phyloP scores from a whole-genome alignment of 805 yeast genomes.

The Cyberlindnera meyerae region DNA sequence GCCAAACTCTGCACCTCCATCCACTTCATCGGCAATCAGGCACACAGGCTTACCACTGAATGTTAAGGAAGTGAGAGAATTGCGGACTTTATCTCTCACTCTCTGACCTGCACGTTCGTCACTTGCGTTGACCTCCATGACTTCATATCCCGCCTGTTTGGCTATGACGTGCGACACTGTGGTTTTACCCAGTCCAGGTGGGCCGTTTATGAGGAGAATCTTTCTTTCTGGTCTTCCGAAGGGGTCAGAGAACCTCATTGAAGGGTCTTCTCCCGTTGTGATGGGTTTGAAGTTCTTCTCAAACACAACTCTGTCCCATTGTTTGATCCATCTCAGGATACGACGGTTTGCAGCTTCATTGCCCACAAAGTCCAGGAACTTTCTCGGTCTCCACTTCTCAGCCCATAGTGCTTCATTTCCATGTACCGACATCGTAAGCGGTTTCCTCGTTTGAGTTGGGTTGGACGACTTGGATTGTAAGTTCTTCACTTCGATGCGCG shows the following conservation, averaged over 20 bases:
- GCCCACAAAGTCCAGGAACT: slow-evolving; percentile 64
- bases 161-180: slow-evolving; percentile 83
- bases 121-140: slow-evolving; percentile 83
- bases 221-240: slow-evolving; percentile 56
- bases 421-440: too few species aligned
- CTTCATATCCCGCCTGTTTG: slow-evolving; percentile 71
- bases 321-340: slow-evolving; percentile 58
- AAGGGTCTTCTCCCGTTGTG: slow-evolving; percentile 9
- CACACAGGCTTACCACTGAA: slow-evolving; percentile 75
- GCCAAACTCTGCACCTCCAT: slow-evolving; percentile 67
- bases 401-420: slow-evolving; percentile 38
- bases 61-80: slow-evolving; percentile 61
- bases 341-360: slow-evolving; percentile 59
- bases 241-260: slow-evolving; percentile 35
- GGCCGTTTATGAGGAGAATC: slow-evolving; percentile 77
- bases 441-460: not conserved
- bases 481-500: slow-evolving; percentile 27
- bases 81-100: slow-evolving; percentile 50
- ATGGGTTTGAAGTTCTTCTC: slow-evolving; percentile 36
- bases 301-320: slow-evolving; percentile 60
- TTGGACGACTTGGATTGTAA: slow-evolving; percentile 3
- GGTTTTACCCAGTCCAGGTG: slow-evolving; percentile 93
- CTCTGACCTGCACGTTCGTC: slow-evolving; percentile 64
- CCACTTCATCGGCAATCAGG: slow-evolving; percentile 84
- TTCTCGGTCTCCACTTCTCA: slow-evolving; percentile 64